Base-by-base conservation (phyloP, 139 green algal species). In the Eudorina sp. region DNA sequence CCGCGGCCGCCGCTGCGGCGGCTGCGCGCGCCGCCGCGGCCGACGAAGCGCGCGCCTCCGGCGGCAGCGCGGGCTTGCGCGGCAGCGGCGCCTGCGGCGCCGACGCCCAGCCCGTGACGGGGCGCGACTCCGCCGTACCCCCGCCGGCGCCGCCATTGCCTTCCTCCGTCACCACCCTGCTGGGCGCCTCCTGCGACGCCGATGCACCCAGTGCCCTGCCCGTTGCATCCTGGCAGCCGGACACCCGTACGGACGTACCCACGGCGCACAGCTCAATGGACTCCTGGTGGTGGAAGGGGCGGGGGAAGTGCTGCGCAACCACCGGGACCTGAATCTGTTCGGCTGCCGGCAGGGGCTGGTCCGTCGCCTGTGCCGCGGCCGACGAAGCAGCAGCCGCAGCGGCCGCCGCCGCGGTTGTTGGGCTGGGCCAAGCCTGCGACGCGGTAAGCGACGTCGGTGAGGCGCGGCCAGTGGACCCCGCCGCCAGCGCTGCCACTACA, bases 11-110 rank as follows among this genome's bases (percentile, higher is more conserved):
- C 43, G 74, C 74, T 19, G 38, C n/a, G 19, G 74, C 53, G 11
- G 34, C 68, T 36, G 76, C 23, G 27, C 6, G 38, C 13, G 45
- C 45, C 4, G 73, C 73, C 11, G 73, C 27, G 5, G 73, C 27
- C 8, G 73, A 81, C 34, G 73, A 21, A 0, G 18, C 78, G 4
- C 55, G 38, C 7, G 78, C 78, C 29, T 85, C 78, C 23, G 55
- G 78, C 41, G 78, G 78, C 18, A 85, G 40, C 41, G 78, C 58
- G 7, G 78, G 55, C 41, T 85, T 85, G 38, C 78, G 78, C 38
- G 38, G 38, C 16, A 25, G 31, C 66, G 34, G 34, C 16, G 66
- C 31, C 34, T 75, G 66, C 9, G 66, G 66, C 36, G 66, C 46
- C 19, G 66, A 75, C 9, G 66, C 66, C 66, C 66, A 75, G 31